Conservation (phyloP, 768 basidiomycete genomes). For the Lenzites betulinus region DNA sequence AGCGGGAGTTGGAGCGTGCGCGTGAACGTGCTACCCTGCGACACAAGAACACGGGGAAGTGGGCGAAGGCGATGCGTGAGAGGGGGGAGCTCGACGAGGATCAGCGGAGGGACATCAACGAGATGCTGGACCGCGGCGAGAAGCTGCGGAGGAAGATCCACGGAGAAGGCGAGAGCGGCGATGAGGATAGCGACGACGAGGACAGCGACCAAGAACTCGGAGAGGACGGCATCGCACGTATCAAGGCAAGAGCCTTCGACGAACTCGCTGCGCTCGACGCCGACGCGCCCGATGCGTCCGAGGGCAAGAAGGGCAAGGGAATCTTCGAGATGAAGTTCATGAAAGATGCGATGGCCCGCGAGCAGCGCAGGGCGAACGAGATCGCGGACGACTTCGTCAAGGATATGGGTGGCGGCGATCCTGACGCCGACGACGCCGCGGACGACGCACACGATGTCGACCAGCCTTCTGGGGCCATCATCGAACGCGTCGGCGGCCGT, state of each 20-base stretch:
- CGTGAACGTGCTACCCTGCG: constrained; percentile 86
- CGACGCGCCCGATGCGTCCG: constrained; percentile 28
- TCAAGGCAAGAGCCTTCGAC: constrained; percentile 74
- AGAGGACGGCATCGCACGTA: constrained; percentile 45
- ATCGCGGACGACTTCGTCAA: constrained; percentile 72
- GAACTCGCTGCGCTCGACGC: constrained; percentile 60
- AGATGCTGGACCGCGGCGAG: constrained; percentile 86
- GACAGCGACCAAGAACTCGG: constrained; percentile 44
- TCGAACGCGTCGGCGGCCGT: constrained; percentile 68
- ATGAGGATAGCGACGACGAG: constrained; percentile 47
- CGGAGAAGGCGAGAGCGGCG: constrained; percentile 61
- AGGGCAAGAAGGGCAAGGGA: constrained; percentile 57
- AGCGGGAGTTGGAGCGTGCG: constrained; percentile 78
- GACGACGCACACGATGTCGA: constrained; percentile 25
- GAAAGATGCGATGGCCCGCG: constrained; percentile 84
- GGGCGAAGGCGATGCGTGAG: constrained; percentile 76
- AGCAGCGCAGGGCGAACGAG: constrained; percentile 55
- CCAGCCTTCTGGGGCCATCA: constrained; percentile 39
- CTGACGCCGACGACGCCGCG: constrained; percentile 33
- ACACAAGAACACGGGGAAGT: constrained; percentile 88
- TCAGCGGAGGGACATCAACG: constrained; percentile 68
- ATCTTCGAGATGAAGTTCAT: constrained; percentile 98
- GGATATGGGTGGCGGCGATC: constrained; percentile 57
- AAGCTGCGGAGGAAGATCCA: constrained; percentile 74
- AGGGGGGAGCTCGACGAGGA: constrained; percentile 68